Percentiles rank a stretch among this genome's conserved stretches.
Conservation (phyloP, 148 eudicot genomes). For the Camellia lanceoleosa region DNA sequence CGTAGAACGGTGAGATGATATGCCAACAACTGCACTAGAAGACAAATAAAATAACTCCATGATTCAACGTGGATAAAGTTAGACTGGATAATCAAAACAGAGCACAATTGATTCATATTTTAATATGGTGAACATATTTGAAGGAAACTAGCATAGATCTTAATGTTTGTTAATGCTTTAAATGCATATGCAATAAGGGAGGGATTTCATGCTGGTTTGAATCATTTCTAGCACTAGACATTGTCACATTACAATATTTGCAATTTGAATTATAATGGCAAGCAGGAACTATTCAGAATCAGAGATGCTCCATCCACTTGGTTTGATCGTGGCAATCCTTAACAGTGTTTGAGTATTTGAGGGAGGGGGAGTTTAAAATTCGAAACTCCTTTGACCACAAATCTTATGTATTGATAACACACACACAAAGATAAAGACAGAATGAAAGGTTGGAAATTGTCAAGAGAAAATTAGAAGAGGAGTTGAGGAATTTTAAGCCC, state of each 20-base stretch:
- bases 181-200: not conserved
- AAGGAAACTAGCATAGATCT: not conserved
- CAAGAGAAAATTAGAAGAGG: not conserved
- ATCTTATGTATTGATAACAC: not conserved
- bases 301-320: not conserved
- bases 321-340: not conserved
- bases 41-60: not conserved
- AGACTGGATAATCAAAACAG: not conserved
- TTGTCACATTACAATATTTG: not conserved
- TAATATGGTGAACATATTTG: not conserved
- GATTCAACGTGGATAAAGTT: not conserved
- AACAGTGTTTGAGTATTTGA: not conserved
- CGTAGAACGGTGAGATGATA: constrained; percentile 89
- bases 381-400: not conserved
- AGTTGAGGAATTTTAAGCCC: not conserved
- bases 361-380: not conserved
- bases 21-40: constrained; percentile 75
- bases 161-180: not conserved
- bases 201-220: not conserved
- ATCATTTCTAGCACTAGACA: not conserved
- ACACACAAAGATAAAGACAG: not conserved
- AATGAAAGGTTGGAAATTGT: not conserved
- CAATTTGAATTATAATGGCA: not conserved
- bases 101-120: not conserved
- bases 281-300: not conserved